Base-by-base conservation (phyloP, 2,329 filamentous ascomycete genomes). In the Fusarium heterosporum region DNA sequence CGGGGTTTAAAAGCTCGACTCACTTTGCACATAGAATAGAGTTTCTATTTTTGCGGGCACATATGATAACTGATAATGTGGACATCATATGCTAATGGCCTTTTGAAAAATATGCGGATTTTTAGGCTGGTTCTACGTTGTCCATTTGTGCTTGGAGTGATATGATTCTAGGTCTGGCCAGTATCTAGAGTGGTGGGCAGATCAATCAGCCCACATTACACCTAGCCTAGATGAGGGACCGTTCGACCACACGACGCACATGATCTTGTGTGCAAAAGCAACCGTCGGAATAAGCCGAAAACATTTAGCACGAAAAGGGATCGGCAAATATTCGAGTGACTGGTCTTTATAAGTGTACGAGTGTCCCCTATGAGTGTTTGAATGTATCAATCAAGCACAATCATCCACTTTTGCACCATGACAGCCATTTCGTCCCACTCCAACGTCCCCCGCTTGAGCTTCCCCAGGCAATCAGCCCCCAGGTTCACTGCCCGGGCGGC, bases 341-440 rank as follows among this genome's bases (percentile, higher is more conserved):
- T 13, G 12, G 10, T 22, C 4, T 16, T 17, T n/a, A 30, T 30
- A 41, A 25, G 26, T 16, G 19, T 4, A 7, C n/a, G 10, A 6
- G 13, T 8, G 34, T 36, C 16, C 17, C 39, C 12, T 6, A 46
- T n/a, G 16, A 28, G 5, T 3, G 9, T 10, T 36, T 19, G 7
- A 34, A 6, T 12, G 17, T 5, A 9, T 16, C 13, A 53, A 22
- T 10, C 10, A 16, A 16, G 10, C 17, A 29, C 36, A 50, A 29
- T 2, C 16, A 16, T 17, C 25, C 29, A 19, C 25, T 14, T 13
- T 10, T 30, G n/a, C 22, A 42, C 17, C 17, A 56, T 56, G 54
- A 56, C 54, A 14, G 53, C 54, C 43, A 56, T 53, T 53, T 43
- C 47, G 26, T 56, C 36, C 39, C 47, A 48, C 14, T 41, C 38